Evolutionary conservation across 2,329 filamentous ascomycete species (phyloP), one percentile per base, ranked within the genome.

Genomic region (Myriosclerotinia scirpicola): DNA sequence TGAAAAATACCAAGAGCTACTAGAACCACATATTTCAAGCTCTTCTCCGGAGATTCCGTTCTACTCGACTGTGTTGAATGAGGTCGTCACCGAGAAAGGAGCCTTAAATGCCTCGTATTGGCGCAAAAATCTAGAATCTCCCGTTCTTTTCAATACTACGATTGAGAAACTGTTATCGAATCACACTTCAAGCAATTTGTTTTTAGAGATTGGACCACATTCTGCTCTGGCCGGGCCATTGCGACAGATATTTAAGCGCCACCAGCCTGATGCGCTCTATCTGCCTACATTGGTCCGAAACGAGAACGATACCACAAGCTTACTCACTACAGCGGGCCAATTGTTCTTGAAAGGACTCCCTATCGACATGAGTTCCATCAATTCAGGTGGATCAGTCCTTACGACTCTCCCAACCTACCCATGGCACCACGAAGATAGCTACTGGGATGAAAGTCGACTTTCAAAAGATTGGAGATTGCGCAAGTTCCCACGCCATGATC

Each of bases 371-470:
- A 11, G 6, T 14, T 30, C 52, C 22, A 14, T 34, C 14, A 54
- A 26, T 26, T 15, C 52, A 5, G 52, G 54, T 8, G 22, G 38
- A 46, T 30, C 15, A 34, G n/a, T 53, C 20, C 30, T 85, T 3
- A 71, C 76, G 0, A 77, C 83, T 66, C 72, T 86, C 17, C 82
- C 83, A 1, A 76, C 78, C 1, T 85, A 85, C 67, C 77, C 81
- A 1, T 86, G 83, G 82, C 82, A 85, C 42, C 83, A 85, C 66
- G 74, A 75, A 22, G 81, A 78, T 40, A 75, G 72, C 0, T 84
- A 83, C 71, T 85, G 83, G 83, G 78, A 81, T 67, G 83, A 85
- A 67, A 82, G 81, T 1, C 79, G 81, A 54, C 72, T 82, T 3
- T 80, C 80, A n/a, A 71, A 74, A 20, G 77, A 80, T 20, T 79